Percentiles rank a stretch among this genome's conserved stretches.
These are phyloP conservation scores for Vanilla planifolia DNA, from an alignment of 106 monocot genomes.

Conservation along the genomic window DNA sequence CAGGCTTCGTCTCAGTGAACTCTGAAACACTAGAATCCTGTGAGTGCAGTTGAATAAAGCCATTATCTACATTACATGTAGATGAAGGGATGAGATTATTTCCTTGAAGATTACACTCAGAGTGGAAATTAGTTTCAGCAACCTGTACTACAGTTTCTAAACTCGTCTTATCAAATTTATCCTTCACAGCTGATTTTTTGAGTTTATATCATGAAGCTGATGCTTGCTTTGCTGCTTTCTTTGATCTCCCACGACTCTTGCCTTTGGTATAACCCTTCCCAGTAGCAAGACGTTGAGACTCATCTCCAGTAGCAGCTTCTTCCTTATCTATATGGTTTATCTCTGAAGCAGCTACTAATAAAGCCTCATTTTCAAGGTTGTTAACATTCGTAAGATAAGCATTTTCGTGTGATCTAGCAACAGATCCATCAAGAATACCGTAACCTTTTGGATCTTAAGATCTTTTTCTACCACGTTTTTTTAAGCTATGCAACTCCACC, in stretches of 20 bases:
- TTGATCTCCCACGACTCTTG: constrained; percentile 33
- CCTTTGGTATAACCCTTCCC: constrained; percentile 21
- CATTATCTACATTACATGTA: constrained; percentile 10
- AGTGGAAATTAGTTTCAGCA: constrained; percentile 10
- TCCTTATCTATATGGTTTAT: constrained; percentile 35
- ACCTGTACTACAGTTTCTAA: constrained; percentile 7
- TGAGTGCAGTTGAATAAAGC: constrained; percentile 19
- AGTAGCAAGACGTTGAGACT: constrained; percentile 8
- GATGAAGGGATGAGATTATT: not conserved
- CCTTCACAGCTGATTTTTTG: constrained; percentile 13
- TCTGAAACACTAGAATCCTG: constrained; percentile 13
- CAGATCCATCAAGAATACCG: constrained; percentile 76
- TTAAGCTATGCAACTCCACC: constrained; percentile 57
- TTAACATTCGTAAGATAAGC: constrained; percentile 43
- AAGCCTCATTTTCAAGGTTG: constrained; percentile 79
- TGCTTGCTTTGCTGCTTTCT: constrained; percentile 16
- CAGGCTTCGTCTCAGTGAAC: constrained; percentile 22
- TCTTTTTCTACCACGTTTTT: constrained; percentile 58
- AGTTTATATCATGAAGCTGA: constrained; percentile 16
- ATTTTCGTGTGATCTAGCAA: constrained; percentile 40
- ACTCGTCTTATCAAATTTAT: not conserved
- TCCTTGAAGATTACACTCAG: constrained; percentile 4
- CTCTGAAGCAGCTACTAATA: constrained; percentile 74
- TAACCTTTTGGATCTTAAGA: constrained; percentile 71
- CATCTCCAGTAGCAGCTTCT: constrained; percentile 19